These are phyloP conservation scores for Pleurotus pulmonarius DNA, from an alignment of 768 basidiomycete genomes.

Conservation along the genomic window DNA sequence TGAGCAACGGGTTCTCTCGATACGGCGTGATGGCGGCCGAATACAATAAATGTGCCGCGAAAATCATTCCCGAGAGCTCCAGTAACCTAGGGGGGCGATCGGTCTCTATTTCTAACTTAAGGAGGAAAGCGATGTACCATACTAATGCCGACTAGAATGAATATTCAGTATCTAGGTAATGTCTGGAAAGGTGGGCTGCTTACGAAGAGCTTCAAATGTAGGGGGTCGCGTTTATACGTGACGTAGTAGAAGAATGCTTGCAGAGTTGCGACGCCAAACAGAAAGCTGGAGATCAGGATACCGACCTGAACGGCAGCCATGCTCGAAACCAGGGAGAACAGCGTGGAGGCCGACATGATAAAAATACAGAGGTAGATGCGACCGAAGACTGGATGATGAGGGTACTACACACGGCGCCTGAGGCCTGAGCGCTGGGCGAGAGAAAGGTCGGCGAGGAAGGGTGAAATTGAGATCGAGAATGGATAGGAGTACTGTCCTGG, in stretches of 20 bases:
- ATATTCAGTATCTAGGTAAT: background rate
- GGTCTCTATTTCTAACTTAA: too few species aligned
- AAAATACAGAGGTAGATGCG: too few species aligned
- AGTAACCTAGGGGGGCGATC: slow-evolving; percentile 17
- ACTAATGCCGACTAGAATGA: slow-evolving; percentile 6
- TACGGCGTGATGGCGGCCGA: slow-evolving; percentile 23
- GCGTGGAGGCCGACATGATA: background rate
- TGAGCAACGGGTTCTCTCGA: slow-evolving; percentile 3
- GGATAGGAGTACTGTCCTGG: too few species aligned
- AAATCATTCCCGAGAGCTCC: slow-evolving; percentile 23
- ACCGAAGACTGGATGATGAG: too few species aligned
- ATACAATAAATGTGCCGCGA: slow-evolving; percentile 25
- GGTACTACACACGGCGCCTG: too few species aligned
- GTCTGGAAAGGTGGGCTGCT: background rate
- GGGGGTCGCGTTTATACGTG: slow-evolving; percentile 18
- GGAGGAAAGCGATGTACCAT: background rate
- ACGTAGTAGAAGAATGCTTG: slow-evolving; percentile 21
- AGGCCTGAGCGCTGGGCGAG: too few species aligned
- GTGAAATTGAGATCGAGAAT: too few species aligned
- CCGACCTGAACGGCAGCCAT: slow-evolving; percentile 16
- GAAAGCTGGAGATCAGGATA: slow-evolving; percentile 20
- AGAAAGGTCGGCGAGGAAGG: too few species aligned
- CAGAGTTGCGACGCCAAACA: slow-evolving; percentile 24
- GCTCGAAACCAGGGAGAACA: background rate
- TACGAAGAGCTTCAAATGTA: slow-evolving; percentile 19